Evolutionary conservation across 805 yeast genomes (phyloP).

Genomic region (Wickerhamomyces silvicola): DNA sequence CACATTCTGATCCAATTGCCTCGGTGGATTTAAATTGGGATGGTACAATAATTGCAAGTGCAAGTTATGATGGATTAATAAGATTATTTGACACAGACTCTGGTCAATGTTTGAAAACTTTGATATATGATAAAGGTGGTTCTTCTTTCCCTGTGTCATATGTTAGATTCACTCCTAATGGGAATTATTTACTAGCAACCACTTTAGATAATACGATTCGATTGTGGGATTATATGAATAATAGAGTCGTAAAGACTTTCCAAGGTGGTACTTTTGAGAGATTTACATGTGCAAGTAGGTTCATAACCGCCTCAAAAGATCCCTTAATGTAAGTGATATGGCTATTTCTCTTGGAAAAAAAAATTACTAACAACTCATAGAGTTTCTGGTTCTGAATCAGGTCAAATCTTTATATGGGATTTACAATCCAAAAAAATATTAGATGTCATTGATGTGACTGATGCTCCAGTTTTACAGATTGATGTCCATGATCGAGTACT

Average conservation of each 20-base stretch:
- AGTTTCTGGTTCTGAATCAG: constrained; percentile 56
- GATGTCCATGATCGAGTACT: constrained; percentile 8
- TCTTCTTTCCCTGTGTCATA: constrained; percentile 73
- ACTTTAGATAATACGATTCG: constrained; percentile 75
- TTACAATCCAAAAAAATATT: constrained; percentile 51
- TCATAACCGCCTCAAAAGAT: constrained; percentile 32
- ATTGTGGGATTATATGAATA: constrained; percentile 82
- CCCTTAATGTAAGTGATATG: constrained; percentile 29
- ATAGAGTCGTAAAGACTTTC: constrained; percentile 73
- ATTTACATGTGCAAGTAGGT: constrained; percentile 46
- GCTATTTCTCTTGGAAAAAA: neutral
- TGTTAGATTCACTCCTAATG: constrained; percentile 74
- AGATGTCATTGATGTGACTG: constrained; percentile 4
- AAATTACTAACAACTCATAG: constrained; percentile 6
- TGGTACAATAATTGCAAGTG: constrained; percentile 77
- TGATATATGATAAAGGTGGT: constrained; percentile 72
- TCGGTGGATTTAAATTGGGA: constrained; percentile 69
- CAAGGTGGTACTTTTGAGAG: constrained; percentile 33
- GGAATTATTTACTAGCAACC: constrained; percentile 68
- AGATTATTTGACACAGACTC: constrained; percentile 81
- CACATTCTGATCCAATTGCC: constrained; percentile 88
- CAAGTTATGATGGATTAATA: constrained; percentile 86
- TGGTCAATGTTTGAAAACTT: constrained; percentile 88
- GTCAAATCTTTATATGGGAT: constrained; percentile 57
- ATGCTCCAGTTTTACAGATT: constrained; percentile 11